A percentile compares a stretch with the other conserved stretches of the same genome.
phyloP scores from a whole-genome alignment of 1,284 basidiomycete genomes.

The Ustilago tritici region DNA sequence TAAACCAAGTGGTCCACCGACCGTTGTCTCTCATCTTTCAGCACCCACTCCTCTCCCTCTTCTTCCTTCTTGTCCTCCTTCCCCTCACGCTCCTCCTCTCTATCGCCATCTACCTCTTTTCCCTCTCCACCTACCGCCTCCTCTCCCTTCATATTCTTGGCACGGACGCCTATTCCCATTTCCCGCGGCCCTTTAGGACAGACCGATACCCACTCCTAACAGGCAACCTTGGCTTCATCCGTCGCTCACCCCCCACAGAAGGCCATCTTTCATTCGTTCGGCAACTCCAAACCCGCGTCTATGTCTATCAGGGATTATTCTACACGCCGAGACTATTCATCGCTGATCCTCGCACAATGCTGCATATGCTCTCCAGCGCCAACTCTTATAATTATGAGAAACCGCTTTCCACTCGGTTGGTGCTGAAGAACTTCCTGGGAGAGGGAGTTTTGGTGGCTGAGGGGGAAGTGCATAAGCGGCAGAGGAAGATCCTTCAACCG shows the following conservation, averaged over 20 bases:
- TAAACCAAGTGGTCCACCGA: background rate
- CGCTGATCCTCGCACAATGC: constrained; percentile 60
- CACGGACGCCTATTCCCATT: constrained; percentile 43
- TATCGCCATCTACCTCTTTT: constrained; percentile 1
- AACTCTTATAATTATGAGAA: constrained; percentile 66
- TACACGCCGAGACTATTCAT: constrained; percentile 60
- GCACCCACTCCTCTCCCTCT: constrained; percentile 13
- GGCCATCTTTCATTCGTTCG: constrained; percentile 39
- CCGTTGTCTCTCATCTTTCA: constrained; percentile 10
- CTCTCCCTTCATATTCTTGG: constrained; percentile 29
- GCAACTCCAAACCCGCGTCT: constrained; percentile 43
- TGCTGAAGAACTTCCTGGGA: constrained; percentile 60
- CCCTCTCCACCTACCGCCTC: constrained; percentile 19
- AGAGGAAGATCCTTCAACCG: constrained; percentile 63
- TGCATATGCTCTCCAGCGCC: constrained; percentile 58
- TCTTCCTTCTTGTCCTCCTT: constrained; percentile 12
- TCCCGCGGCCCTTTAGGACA: constrained; percentile 27
- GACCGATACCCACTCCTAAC: constrained; percentile 31
- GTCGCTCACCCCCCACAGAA: constrained; percentile 35
- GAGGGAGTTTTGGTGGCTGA: constrained; percentile 63
- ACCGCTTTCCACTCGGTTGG: constrained; percentile 30
- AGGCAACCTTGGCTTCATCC: constrained; percentile 40
- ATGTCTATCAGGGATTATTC: constrained; percentile 63
- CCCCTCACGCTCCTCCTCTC: constrained; percentile 10
- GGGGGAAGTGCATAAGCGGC: constrained; percentile 61